phyloP scores from a whole-genome alignment of 306 rosid species.

The Vigna angularis region DNA sequence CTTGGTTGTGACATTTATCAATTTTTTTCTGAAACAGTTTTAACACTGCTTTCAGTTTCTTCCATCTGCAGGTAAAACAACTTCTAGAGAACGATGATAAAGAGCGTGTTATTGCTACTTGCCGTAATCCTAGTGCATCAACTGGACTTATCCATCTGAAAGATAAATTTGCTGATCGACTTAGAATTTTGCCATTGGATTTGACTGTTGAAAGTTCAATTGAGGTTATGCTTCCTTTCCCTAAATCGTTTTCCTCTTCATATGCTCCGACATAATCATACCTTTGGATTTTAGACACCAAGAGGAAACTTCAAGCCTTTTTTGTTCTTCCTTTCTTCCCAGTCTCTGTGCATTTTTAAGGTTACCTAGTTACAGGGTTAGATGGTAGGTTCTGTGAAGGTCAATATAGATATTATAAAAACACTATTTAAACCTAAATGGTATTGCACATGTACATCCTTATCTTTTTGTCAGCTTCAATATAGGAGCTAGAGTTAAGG shows the following conservation, averaged over 20 bases:
- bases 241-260: conserved; percentile 7
- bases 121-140: conserved; percentile 78
- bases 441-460: background rate
- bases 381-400: conserved; percentile 1
- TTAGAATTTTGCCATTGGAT: conserved; percentile 69
- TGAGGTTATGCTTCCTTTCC: conserved; percentile 60
- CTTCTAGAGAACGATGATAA: conserved; percentile 75
- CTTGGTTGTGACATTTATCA: background rate
- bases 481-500: background rate
- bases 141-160: conserved; percentile 71
- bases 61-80: conserved; percentile 72
- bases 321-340: background rate
- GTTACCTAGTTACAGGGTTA: background rate
- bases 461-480: background rate
- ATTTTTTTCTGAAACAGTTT: background rate
- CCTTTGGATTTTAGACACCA: conserved; percentile 16
- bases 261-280: conserved; percentile 3
- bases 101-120: conserved; percentile 84
- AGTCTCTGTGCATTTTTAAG: background rate
- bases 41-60: conserved; percentile 42
- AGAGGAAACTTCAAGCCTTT: background rate
- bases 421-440: background rate
- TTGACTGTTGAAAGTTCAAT: conserved; percentile 83
- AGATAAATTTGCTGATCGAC: conserved; percentile 67
- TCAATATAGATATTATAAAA: background rate